Base-by-base conservation (phyloP, 106 monocot genomes). In the Iris macrosiphon region DNA sequence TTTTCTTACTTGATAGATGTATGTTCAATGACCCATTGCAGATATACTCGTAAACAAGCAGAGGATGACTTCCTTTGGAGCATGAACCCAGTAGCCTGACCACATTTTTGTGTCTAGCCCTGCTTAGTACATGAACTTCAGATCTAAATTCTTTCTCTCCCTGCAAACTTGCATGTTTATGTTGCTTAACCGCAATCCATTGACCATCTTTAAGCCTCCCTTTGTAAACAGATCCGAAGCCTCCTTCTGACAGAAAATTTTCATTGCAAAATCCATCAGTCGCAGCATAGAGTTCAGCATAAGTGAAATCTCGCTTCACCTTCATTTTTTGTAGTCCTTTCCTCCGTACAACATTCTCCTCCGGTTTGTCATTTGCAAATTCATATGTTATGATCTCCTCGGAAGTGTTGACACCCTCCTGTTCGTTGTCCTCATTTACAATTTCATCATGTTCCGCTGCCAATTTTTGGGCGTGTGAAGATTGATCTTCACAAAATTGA, bases 231-330 rank as follows among this genome's bases (percentile, higher is more conserved):
- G 51, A 65, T 40, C 70, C 76, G 45, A 71, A 71, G 30, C 70
- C 77, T 25, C 77, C 77, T 70, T 77, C 66, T 13, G 77, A 71
- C 31, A 77, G 35, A 60, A 71, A 77, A 37, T 77, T 61, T 3
- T 71, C 14, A 4, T 5, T 30, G 20, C 55, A 71, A 43, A 77
- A 77, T 29, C 65, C 77, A 43, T 66, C 27, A 32, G 77, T 77
- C 7, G 77, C 77, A 18, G 10, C 16, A 19, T 71, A 23, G 7
- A 77, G 71, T 49, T 77, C 71, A 15, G 13, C 30, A 49, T 66
- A 71, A 31, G 55, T 71, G 29, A 71, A 77, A 13, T 58, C 52
- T 35, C 26, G 64, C 52, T 30, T 29, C 6, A 17, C 2, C 2
- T 40, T 33, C 20, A 16, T 1, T 62, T 44, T 54, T 54, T 28